Conservation (phyloP, 768 basidiomycete genomes). For the Suillus alpinus region DNA sequence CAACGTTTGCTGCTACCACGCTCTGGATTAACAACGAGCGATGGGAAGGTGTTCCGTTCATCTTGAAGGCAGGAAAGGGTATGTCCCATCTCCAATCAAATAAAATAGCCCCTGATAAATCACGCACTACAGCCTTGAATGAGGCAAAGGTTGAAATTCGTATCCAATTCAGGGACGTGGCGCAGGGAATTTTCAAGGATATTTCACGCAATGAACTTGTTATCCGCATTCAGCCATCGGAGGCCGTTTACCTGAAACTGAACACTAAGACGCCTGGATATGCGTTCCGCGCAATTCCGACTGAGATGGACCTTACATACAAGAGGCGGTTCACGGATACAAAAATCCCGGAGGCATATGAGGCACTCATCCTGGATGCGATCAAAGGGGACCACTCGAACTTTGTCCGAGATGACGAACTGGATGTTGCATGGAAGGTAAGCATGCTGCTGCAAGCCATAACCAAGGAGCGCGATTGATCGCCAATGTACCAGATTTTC, state of each 20-base stretch:
- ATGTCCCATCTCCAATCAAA: conserved; percentile 20
- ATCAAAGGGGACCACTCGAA: conserved; percentile 99
- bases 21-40: conserved; percentile 93
- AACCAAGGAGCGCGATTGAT: background rate
- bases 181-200: conserved; percentile 94
- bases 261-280: conserved; percentile 95
- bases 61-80: conserved; percentile 98
- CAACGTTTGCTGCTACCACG: conserved; percentile 89
- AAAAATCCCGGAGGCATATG: conserved; percentile 95
- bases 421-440: conserved; percentile 98
- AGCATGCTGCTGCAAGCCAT: conserved; percentile 18
- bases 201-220: conserved; percentile 97
- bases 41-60: conserved; percentile 99
- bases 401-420: conserved; percentile 96
- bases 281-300: conserved; percentile 84
- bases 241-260: conserved; percentile 96
- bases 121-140: conserved; percentile 67
- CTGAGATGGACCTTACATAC: conserved; percentile 98
- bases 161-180: conserved; percentile 97
- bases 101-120: conserved; percentile 10
- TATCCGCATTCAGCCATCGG: conserved; percentile 93
- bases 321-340: conserved; percentile 89
- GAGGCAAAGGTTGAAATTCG: conserved; percentile 99
- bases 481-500: conserved; percentile 63
- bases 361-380: conserved; percentile 92